Percentiles rank a stretch among this genome's conserved stretches.
Evolutionary conservation across 495 filamentous ascomycete genomes (phyloP).

Genomic region (Tuber calosporum): DNA sequence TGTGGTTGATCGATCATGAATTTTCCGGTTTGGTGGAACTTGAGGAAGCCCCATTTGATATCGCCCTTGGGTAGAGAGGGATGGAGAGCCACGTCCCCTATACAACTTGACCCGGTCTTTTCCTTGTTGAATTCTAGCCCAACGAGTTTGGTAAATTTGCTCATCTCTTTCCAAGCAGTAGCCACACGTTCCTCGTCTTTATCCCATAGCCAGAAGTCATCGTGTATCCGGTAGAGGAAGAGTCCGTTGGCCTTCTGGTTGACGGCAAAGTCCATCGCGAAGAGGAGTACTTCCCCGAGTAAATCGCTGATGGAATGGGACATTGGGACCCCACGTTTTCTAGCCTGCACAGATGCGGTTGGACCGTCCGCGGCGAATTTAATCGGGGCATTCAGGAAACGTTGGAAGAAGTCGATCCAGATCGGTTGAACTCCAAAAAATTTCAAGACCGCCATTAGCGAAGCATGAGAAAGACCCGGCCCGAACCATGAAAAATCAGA

Average conservation of each 20-base stretch:
- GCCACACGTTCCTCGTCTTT: slow-evolving; percentile 48
- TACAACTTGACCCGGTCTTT: slow-evolving; percentile 55
- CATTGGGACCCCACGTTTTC: slow-evolving; percentile 54
- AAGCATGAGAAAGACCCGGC: slow-evolving; percentile 56
- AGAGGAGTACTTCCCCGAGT: slow-evolving; percentile 57
- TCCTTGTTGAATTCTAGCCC: slow-evolving; percentile 53
- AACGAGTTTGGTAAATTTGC: slow-evolving; percentile 50
- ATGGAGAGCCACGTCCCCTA: slow-evolving; percentile 38
- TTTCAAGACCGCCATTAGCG: slow-evolving; percentile 50
- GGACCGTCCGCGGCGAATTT: slow-evolving; percentile 53
- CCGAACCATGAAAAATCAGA: slow-evolving; percentile 59
- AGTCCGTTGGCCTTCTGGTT: slow-evolving; percentile 53
- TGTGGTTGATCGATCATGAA: slow-evolving; percentile 58
- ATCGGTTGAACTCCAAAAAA: slow-evolving; percentile 56
- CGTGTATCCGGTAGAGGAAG: slow-evolving; percentile 57
- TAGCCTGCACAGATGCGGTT: slow-evolving; percentile 43
- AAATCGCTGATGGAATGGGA: slow-evolving; percentile 55
- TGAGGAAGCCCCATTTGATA: slow-evolving; percentile 61
- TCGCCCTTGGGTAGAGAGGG: slow-evolving; percentile 50
- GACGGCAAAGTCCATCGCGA: slow-evolving; percentile 60
- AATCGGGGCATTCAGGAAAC: slow-evolving; percentile 55
- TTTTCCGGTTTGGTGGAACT: slow-evolving; percentile 51
- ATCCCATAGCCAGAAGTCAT: slow-evolving; percentile 67
- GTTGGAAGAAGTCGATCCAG: slow-evolving; percentile 58
- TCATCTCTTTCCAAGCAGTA: slow-evolving; percentile 55